Conservation (phyloP, 345 rosid genomes). For the Eucalyptus sideroxylon region DNA sequence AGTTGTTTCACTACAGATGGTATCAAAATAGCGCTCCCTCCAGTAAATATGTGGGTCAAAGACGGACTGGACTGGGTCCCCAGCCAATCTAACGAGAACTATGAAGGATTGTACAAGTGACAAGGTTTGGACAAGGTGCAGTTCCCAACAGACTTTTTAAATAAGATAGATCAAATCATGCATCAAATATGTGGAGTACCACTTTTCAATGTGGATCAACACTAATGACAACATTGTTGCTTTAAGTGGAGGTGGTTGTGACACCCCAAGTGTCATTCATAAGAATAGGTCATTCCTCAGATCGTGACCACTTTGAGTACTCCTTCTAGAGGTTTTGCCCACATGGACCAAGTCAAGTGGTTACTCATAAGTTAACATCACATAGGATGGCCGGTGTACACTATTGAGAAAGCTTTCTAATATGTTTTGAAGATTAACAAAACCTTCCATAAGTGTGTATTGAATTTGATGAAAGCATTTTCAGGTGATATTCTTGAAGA, state of each 20-base stretch:
- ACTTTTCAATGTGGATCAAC: neutral
- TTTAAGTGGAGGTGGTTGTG: neutral
- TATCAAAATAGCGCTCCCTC: neutral
- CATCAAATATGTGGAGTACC: neutral
- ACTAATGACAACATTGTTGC: neutral
- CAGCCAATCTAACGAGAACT: neutral
- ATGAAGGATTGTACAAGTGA: neutral
- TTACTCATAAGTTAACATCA: neutral
- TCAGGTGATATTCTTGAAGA: no score
- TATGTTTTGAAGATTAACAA: no score
- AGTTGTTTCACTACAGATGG: neutral
- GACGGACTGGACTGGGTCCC: neutral
- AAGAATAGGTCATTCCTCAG: neutral
- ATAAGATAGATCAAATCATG: neutral
- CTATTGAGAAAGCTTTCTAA: no score
- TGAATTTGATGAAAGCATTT: no score
- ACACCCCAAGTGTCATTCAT: neutral
- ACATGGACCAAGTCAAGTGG: neutral
- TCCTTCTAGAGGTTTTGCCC: neutral
- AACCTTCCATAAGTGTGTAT: no score
- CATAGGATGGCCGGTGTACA: fast-evolving
- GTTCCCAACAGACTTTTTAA: neutral
- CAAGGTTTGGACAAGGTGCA: neutral
- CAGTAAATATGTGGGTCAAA: neutral
- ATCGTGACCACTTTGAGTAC: neutral